Evolutionary conservation across 106 monocot species (phyloP).

Genomic region (Alisma plantagoaquatica): DNA sequence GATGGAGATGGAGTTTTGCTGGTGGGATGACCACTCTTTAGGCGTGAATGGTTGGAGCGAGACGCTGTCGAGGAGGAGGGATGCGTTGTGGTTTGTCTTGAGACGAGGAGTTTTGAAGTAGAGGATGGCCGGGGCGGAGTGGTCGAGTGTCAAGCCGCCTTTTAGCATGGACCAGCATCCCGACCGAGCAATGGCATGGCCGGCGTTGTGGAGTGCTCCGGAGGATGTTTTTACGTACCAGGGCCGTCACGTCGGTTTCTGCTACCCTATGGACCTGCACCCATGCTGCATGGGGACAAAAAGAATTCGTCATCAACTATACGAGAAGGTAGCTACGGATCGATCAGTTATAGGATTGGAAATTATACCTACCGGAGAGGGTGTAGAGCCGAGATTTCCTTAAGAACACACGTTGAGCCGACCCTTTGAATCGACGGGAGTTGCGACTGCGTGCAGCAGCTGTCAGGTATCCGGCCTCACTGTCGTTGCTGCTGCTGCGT

Average conservation of each 20-base stretch:
- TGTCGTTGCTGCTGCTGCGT: too few species aligned
- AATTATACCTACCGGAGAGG: constrained; percentile 46
- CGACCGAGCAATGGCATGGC: constrained; percentile 31
- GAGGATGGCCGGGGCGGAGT: constrained; percentile 36
- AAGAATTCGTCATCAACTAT: background rate
- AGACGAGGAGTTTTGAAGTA: constrained; percentile 43
- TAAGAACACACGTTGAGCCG: constrained; percentile 44
- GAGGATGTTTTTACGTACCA: constrained; percentile 28
- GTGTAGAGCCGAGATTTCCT: constrained; percentile 44
- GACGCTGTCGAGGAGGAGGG: constrained; percentile 37
- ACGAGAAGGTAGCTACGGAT: constrained; percentile 14
- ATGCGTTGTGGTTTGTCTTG: background rate
- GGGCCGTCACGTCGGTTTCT: constrained; percentile 23
- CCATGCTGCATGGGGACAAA: constrained; percentile 39
- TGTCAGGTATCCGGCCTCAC: constrained; percentile 29
- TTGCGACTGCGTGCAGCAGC: constrained; percentile 10
- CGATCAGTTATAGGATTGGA: background rate
- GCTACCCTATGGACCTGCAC: constrained; percentile 27
- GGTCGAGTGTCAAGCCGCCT: constrained; percentile 53
- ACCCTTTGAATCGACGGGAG: constrained; percentile 21
- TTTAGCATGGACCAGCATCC: constrained; percentile 90
- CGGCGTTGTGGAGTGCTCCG: constrained; percentile 29
- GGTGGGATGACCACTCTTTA: constrained; percentile 52
- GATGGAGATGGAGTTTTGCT: constrained; percentile 31
- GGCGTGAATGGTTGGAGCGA: constrained; percentile 75